These are phyloP conservation scores for Eucalyptus caleyi DNA, from an alignment of 345 rosid genomes.

Conservation along the genomic window DNA sequence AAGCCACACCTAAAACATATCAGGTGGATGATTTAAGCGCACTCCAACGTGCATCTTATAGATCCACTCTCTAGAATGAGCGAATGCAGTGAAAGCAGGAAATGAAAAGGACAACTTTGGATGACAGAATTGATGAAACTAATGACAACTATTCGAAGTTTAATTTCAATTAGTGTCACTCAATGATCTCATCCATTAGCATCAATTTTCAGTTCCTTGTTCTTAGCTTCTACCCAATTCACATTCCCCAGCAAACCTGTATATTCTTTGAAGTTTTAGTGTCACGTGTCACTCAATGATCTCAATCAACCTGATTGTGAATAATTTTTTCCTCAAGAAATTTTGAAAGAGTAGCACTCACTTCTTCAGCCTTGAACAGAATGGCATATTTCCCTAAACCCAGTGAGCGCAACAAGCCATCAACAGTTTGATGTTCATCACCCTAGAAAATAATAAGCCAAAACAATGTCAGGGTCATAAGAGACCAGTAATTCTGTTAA, in stretches of 20 bases:
- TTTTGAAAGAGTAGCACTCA: slow-evolving; percentile 10
- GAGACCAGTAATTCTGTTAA: not conserved
- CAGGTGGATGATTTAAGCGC: not conserved
- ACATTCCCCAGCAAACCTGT: not conserved
- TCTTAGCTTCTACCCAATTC: not conserved
- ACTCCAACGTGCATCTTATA: not conserved
- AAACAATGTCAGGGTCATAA: not conserved
- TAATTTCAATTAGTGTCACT: not conserved
- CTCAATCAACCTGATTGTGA: not conserved
- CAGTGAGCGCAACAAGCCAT: slow-evolving; percentile 56
- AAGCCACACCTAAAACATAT: not conserved
- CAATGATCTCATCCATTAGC: not conserved
- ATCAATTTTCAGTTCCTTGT: not conserved
- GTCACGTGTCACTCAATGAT: too few relatives aligned
- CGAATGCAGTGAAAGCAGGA: not conserved
- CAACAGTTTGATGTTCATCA: slow-evolving; percentile 72
- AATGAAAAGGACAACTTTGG: not conserved
- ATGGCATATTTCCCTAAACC: slow-evolving; percentile 71
- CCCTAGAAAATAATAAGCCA: slow-evolving; percentile 15
- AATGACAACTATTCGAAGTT: not conserved
- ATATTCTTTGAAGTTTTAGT: not conserved
- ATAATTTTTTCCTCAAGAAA: not conserved
- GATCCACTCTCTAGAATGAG: not conserved
- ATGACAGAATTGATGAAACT: not conserved
- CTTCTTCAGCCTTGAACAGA: slow-evolving; percentile 89